A percentile compares a stretch with the other conserved stretches of the same genome.
Evolutionary conservation across 805 yeast genomes (phyloP).

Genomic region (Millerago galiae): DNA sequence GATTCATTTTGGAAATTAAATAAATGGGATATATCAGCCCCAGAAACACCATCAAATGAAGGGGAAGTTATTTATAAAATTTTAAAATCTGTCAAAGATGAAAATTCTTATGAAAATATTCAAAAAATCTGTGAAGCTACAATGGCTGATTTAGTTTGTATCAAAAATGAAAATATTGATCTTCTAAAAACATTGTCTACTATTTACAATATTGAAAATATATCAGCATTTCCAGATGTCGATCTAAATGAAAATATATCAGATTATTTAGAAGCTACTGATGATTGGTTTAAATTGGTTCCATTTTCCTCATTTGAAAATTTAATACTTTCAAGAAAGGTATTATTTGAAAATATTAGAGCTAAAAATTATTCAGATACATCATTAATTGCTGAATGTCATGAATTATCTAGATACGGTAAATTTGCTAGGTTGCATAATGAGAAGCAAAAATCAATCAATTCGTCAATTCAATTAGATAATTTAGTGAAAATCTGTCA

Average conservation of each 20-base stretch:
- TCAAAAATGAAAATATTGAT: not conserved
- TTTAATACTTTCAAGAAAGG: conserved; percentile 36
- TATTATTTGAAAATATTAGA: conserved; percentile 19
- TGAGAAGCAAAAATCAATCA: conserved; percentile 44
- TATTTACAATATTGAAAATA: conserved; percentile 11
- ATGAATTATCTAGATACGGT: conserved; percentile 39
- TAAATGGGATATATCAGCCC: conserved; percentile 67
- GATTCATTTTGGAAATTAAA: conserved; percentile 73
- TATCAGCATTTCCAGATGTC: not conserved
- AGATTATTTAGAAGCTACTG: conserved; percentile 9
- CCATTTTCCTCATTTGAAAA: conserved; percentile 36
- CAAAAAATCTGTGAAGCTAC: conserved; percentile 4
- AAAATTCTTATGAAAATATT: conserved; percentile 10
- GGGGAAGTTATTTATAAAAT: conserved; percentile 46
- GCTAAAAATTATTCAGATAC: conserved; percentile 2
- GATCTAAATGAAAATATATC: conserved; percentile 2
- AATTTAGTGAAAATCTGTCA: conserved; percentile 25
- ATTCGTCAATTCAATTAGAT: conserved; percentile 40
- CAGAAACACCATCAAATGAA: conserved; percentile 30
- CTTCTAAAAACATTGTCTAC: conserved; percentile 8
- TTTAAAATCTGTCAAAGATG: conserved; percentile 41
- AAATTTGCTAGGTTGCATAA: conserved; percentile 31
- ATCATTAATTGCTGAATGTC: conserved; percentile 21
- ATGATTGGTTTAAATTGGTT: conserved; percentile 31
- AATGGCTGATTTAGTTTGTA: not conserved